phyloP scores from a whole-genome alignment of 441 rosid genomes.

The Melastoma candidum region DNA sequence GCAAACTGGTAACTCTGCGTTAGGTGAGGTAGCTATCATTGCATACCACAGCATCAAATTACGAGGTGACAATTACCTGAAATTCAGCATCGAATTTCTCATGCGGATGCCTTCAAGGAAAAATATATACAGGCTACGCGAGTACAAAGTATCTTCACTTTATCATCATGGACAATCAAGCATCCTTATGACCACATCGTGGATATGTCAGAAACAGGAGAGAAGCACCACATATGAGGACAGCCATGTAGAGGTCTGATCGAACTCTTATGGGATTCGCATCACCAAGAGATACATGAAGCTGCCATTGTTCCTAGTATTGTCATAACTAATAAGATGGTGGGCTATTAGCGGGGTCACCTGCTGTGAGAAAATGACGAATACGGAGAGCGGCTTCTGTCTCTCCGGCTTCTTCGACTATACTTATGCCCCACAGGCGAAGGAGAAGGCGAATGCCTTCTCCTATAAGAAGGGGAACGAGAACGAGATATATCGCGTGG shows the following conservation, averaged over 20 bases:
- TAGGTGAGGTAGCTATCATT: no score
- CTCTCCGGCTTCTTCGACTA: slow-evolving; percentile 73
- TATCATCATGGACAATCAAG: slow-evolving; percentile 1
- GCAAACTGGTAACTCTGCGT: no score
- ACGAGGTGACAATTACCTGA: slow-evolving; percentile 1
- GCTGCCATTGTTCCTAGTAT: slow-evolving; percentile 33
- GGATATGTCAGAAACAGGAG: slow-evolving; percentile 3
- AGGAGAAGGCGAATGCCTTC: slow-evolving; percentile 67
- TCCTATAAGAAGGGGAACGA: slow-evolving; percentile 61
- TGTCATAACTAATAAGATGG: slow-evolving; percentile 17
- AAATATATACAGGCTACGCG: no score
- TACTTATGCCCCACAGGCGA: slow-evolving; percentile 46
- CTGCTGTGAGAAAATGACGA: slow-evolving; percentile 71
- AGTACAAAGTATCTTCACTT: background rate
- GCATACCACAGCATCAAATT: background rate
- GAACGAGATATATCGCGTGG: slow-evolving; percentile 75
- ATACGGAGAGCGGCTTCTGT: slow-evolving; percentile 75
- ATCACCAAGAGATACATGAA: slow-evolving; percentile 21
- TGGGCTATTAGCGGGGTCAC: slow-evolving; percentile 57
- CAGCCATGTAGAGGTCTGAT: slow-evolving; percentile 23
- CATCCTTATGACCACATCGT: slow-evolving; percentile 1
- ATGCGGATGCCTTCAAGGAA: background rate
- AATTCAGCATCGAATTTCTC: background rate
- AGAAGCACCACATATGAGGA: slow-evolving; percentile 5
- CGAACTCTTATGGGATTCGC: slow-evolving; percentile 23